phyloP scores from a whole-genome alignment of 106 monocot species.

The Dactylorhiza incarnata region DNA sequence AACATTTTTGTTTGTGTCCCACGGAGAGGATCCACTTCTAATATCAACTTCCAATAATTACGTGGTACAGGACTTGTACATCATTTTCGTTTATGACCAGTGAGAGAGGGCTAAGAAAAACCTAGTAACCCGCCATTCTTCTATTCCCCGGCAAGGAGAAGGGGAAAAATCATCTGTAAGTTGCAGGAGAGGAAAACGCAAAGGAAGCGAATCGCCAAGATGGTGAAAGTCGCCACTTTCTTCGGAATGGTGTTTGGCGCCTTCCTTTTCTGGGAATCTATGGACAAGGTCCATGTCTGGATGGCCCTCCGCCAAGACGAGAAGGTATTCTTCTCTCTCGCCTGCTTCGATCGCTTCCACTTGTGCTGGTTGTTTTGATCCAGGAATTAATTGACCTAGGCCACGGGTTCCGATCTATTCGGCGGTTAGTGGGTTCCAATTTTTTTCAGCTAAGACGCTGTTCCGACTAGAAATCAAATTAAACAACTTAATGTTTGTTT shows the following conservation, averaged over 20 bases:
- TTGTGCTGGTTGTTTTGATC: not conserved
- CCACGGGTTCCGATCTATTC: not conserved
- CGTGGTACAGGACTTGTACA: too few species aligned
- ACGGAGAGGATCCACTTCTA: too few species aligned
- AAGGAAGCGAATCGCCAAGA: constrained; percentile 16
- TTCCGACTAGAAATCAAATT: not conserved
- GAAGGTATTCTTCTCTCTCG: constrained; percentile 38
- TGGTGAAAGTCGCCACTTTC: constrained; percentile 81
- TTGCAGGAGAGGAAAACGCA: not conserved
- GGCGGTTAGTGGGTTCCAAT: not conserved
- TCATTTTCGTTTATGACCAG: too few species aligned
- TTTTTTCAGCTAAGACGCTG: not conserved
- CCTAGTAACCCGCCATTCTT: too few species aligned
- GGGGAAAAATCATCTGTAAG: not conserved
- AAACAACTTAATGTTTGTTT: too few species aligned
- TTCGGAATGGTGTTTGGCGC: constrained; percentile 87
- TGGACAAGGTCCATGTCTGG: constrained; percentile 92
- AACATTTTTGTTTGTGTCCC: too few species aligned
- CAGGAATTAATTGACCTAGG: not conserved
- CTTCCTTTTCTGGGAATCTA: constrained; percentile 93
- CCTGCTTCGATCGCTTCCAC: not conserved
- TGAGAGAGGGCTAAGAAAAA: too few species aligned
- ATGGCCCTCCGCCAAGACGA: constrained; percentile 95
- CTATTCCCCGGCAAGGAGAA: not conserved
- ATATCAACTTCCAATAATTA: too few species aligned